Conservation (phyloP, 164 flowering plant species). For the Saururus chinensis region DNA sequence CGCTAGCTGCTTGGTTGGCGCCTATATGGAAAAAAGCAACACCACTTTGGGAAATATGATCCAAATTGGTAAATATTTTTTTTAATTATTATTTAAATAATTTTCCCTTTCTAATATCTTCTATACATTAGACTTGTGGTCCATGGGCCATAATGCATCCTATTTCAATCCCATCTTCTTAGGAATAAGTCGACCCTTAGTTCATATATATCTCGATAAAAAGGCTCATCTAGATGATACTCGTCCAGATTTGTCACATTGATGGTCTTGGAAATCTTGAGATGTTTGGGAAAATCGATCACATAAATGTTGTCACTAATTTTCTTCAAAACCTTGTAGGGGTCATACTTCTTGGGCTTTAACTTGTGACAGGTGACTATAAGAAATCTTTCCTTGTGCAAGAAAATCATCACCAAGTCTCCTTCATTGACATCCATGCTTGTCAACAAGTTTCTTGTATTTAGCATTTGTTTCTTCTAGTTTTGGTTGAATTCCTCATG, state of each 20-base stretch:
- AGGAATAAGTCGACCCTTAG: not conserved
- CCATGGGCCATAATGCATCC: too few species aligned
- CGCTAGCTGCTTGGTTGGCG: too few species aligned
- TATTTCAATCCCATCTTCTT: not conserved
- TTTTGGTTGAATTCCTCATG: too few species aligned
- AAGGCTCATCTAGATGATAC: not conserved
- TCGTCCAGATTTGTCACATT: not conserved
- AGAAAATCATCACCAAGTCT: not conserved
- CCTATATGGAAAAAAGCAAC: too few species aligned
- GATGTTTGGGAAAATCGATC: not conserved
- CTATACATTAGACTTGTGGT: too few species aligned
- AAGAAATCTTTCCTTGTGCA: not conserved
- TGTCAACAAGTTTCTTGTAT: not conserved
- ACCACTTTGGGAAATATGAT: too few species aligned
- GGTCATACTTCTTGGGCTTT: not conserved
- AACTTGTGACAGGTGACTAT: not conserved
- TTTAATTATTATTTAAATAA: too few species aligned
- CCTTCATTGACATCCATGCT: not conserved
- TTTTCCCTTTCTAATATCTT: too few species aligned
- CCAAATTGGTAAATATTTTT: too few species aligned
- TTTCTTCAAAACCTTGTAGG: not conserved
- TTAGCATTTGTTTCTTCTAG: not conserved
- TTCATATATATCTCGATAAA: not conserved
- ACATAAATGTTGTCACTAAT: too few species aligned
- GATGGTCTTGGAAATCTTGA: not conserved